Evolutionary conservation across 305 asterid genomes (phyloP).

Genomic region (Nicotiana rustica): DNA sequence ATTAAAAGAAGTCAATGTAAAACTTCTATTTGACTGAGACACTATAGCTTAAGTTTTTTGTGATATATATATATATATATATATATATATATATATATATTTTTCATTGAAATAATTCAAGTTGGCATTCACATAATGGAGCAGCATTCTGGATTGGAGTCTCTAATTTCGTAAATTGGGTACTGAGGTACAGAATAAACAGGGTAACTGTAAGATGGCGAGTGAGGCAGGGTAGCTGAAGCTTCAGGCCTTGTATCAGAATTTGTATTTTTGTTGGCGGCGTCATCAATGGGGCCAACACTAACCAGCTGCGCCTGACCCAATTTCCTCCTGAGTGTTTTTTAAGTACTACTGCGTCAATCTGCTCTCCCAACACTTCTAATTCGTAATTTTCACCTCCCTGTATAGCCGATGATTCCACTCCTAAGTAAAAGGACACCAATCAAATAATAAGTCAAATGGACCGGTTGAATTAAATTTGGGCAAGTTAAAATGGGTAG

Average conservation of each 20-base stretch:
- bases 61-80: no score
- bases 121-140: not conserved
- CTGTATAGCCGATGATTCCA: not conserved
- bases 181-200: not conserved
- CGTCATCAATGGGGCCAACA: not conserved
- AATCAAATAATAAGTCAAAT: not conserved
- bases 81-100: no score
- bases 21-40: no score
- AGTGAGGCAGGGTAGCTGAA: not conserved
- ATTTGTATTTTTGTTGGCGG: not conserved
- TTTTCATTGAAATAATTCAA: not conserved
- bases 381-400: not conserved
- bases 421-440: not conserved
- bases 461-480: not conserved
- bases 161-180: not conserved
- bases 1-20: no score
- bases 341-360: not conserved
- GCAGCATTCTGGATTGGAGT: slow-evolving; percentile 8
- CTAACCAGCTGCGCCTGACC: not conserved
- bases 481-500: not conserved
- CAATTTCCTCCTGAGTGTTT: slow-evolving; percentile 6
- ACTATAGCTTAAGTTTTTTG: no score
- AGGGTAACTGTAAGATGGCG: not conserved
- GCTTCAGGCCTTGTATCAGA: not conserved
- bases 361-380: not conserved